These are phyloP conservation scores for Dioszegia aurantiaca DNA, from an alignment of 768 basidiomycete genomes.

Conservation along the genomic window DNA sequence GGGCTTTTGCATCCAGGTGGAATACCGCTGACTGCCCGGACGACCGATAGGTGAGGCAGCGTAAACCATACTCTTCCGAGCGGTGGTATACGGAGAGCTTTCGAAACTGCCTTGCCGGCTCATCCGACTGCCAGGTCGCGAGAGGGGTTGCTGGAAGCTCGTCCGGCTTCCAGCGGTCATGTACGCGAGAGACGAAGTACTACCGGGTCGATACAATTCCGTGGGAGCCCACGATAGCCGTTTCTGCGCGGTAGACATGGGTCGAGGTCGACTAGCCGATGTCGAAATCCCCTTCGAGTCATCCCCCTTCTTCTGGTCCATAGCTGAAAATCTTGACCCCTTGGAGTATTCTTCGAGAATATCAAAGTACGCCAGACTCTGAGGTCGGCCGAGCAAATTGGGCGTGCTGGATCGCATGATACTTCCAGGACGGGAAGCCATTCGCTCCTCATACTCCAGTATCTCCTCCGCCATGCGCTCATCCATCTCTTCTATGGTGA, in stretches of 20 bases:
- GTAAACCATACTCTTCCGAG: slow-evolving; percentile 11
- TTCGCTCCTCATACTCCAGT: slow-evolving; percentile 15
- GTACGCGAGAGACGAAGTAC: slow-evolving; percentile 1
- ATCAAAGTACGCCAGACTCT: slow-evolving; percentile 37
- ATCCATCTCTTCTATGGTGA: slow-evolving; percentile 58
- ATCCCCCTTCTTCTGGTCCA: background rate
- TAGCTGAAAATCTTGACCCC: slow-evolving; percentile 12
- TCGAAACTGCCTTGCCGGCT: slow-evolving; percentile 11
- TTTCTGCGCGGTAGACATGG: slow-evolving; percentile 20
- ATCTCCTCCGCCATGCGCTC: slow-evolving; percentile 50
- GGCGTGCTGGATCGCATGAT: slow-evolving; percentile 23
- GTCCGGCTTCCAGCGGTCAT: slow-evolving; percentile 5
- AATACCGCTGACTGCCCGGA: slow-evolving; percentile 8
- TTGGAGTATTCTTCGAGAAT: slow-evolving; percentile 46
- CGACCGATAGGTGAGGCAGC: slow-evolving; percentile 4
- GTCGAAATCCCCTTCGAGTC: slow-evolving; percentile 4
- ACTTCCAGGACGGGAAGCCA: slow-evolving; percentile 3
- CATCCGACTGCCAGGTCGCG: slow-evolving; percentile 12
- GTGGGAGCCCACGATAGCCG: slow-evolving; percentile 30
- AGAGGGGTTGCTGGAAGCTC: slow-evolving; percentile 1
- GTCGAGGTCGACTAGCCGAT: background rate
- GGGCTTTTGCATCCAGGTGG: slow-evolving; percentile 3
- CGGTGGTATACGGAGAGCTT: slow-evolving; percentile 1
- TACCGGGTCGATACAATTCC: slow-evolving; percentile 21
- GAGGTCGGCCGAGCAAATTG: slow-evolving; percentile 30